These are phyloP conservation scores for Stentor coeruleus DNA, from an alignment of 73 alveolate genomes.

Conservation along the genomic window DNA sequence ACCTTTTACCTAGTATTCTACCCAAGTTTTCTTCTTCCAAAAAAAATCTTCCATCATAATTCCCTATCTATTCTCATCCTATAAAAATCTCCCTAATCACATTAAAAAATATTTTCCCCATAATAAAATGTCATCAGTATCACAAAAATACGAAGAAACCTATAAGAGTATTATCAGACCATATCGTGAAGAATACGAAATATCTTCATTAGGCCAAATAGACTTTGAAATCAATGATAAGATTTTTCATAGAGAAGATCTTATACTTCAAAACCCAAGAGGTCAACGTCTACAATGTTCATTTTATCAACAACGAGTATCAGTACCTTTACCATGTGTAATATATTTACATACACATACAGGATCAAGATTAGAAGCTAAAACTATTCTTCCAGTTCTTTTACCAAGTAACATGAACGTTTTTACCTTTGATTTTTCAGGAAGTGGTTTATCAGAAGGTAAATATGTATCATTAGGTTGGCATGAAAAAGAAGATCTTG, in stretches of 20 bases:
- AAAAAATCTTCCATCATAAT: no score
- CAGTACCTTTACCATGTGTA: constrained; percentile 82
- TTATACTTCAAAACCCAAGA: constrained; percentile 27
- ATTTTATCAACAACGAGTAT: constrained; percentile 55
- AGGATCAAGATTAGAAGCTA: constrained; percentile 50
- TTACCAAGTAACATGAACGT: constrained; percentile 38
- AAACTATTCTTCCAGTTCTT: constrained; percentile 35
- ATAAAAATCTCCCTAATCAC: no score
- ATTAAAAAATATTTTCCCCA: neutral
- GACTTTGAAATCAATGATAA: neutral
- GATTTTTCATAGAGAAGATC: neutral
- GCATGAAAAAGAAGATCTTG: constrained; percentile 57
- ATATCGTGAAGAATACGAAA: constrained; percentile 66
- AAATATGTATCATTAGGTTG: constrained; percentile 60
- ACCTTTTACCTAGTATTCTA: no score
- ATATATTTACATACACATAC: constrained; percentile 78
- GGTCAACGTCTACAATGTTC: constrained; percentile 63
- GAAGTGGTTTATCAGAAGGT: constrained; percentile 66
- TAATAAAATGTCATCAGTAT: neutral
- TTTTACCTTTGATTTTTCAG: constrained; percentile 53
- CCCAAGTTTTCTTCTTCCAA: no score
- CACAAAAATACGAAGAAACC: constrained; percentile 80
- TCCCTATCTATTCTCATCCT: no score
- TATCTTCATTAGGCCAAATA: neutral
- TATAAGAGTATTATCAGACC: constrained; percentile 99